phyloP scores from a whole-genome alignment of 139 green algal species.

The Chlamydomonas sphaeroides region DNA sequence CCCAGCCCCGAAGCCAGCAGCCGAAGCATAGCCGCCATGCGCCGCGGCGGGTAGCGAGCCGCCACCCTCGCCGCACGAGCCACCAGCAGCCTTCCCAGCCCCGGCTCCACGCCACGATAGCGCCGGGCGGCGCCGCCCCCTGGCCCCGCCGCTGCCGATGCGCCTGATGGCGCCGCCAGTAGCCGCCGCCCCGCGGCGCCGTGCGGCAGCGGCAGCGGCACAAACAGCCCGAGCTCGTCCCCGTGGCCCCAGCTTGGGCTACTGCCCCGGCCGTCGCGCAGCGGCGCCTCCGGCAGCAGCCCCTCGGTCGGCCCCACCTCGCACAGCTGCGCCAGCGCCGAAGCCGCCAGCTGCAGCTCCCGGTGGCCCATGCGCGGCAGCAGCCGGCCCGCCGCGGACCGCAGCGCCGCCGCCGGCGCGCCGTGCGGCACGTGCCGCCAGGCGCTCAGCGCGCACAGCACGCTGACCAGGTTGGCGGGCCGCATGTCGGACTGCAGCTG shows the following conservation, averaged over 20 bases:
- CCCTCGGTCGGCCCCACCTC: not conserved
- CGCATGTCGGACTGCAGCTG: slow-evolving; percentile 7
- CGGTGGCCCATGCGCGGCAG: not conserved
- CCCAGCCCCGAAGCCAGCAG: slow-evolving; percentile 4
- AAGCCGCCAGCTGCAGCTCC: slow-evolving; percentile 32
- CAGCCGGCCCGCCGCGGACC: not conserved
- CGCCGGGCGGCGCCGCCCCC: not conserved
- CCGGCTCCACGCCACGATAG: not conserved
- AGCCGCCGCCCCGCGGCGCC: not conserved
- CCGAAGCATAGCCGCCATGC: slow-evolving; percentile 2
- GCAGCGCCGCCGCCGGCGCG: slow-evolving; percentile 5
- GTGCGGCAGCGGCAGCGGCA: too few species aligned
- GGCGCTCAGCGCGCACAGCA: slow-evolving; percentile 22
- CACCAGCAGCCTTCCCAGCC: not conserved
- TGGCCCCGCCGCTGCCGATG: not conserved
- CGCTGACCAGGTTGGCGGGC: slow-evolving; percentile 11
- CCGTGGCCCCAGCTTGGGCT: not conserved
- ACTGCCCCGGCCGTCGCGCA: not conserved
- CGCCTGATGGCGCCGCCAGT: not conserved
- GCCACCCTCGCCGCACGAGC: not conserved
- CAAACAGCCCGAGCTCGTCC: not conserved
- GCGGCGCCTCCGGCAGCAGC: not conserved
- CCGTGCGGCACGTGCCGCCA: slow-evolving; percentile 12
- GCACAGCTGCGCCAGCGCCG: slow-evolving; percentile 29
- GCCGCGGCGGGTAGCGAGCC: slow-evolving; percentile 4